A percentile compares a stretch with the other conserved stretches of the same genome.
Conservation (phyloP, 208 protist species). For the Porcisia deanei region DNA sequence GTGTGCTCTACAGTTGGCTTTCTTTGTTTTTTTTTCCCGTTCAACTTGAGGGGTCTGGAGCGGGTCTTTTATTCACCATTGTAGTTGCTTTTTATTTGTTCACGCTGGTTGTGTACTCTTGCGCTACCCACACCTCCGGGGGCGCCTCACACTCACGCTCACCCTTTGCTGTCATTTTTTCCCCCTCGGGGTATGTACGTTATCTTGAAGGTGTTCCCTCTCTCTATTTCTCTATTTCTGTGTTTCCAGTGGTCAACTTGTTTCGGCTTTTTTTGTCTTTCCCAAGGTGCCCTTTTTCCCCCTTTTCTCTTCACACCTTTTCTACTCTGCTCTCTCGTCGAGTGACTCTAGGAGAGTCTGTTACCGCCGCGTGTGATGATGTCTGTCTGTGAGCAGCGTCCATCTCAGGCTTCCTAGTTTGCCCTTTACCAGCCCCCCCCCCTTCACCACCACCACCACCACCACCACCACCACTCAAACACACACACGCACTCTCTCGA, state of each 20-base stretch:
- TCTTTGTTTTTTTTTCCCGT: not conserved
- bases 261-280: too few species aligned
- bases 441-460: not conserved
- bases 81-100: not conserved
- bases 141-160: not conserved
- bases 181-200: not conserved
- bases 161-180: not conserved
- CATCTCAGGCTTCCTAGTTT: not conserved
- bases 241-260: too few species aligned
- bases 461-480: not conserved
- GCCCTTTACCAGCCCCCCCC: not conserved
- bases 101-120: not conserved
- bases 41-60: not conserved
- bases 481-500: not conserved
- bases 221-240: not conserved
- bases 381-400: not conserved
- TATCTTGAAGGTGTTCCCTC: not conserved
- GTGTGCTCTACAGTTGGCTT: not conserved
- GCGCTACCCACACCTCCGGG: not conserved
- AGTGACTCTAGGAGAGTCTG: not conserved
- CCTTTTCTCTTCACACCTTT: not conserved
- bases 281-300: too few species aligned
- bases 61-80: not conserved
- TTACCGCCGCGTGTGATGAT: not conserved
- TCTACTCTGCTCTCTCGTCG: not conserved